Percentiles rank a stretch among this genome's conserved stretches.
Conservation (phyloP, 1,284 basidiomycete species). For the Tremellales sp. region DNA sequence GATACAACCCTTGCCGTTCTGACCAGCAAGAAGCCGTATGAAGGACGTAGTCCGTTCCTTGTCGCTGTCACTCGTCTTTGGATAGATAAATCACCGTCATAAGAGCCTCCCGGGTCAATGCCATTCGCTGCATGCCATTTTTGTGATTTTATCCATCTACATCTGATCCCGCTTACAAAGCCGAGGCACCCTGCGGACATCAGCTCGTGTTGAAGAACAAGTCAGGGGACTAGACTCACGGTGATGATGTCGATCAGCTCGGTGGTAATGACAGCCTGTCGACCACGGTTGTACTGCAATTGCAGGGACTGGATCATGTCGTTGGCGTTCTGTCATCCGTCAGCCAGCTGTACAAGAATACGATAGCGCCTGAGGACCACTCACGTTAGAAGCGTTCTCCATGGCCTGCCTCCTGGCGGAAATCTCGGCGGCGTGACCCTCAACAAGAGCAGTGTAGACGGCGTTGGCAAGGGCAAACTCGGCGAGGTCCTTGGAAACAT, state of each 20-base stretch:
- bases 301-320: slow-evolving; percentile 84
- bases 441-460: slow-evolving; percentile 89
- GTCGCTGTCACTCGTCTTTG: no score
- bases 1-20: no score
- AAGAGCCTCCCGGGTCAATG: not conserved
- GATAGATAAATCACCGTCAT: no score
- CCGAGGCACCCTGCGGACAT: slow-evolving; percentile 33
- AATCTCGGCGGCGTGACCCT: slow-evolving; percentile 91
- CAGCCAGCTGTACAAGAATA: not conserved
- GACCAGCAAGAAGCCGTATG: no score
- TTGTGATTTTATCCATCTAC: not conserved
- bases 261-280: slow-evolving; percentile 83
- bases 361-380: slow-evolving; percentile 6
- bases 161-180: slow-evolving; percentile 23
- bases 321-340: slow-evolving; percentile 69
- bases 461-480: slow-evolving; percentile 97
- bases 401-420: slow-evolving; percentile 84
- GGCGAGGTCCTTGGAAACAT: slow-evolving; percentile 86
- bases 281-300: slow-evolving; percentile 98
- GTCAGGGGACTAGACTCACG: slow-evolving; percentile 10
- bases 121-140: not conserved
- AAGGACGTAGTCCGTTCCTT: no score
- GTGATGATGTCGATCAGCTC: slow-evolving; percentile 48
- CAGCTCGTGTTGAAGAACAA: not conserved
- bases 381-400: slow-evolving; percentile 93